Percentiles rank a stretch among this genome's conserved stretches.
These are phyloP conservation scores for Jamesozyma gamospora DNA, from an alignment of 805 yeast genomes.

Conservation along the genomic window DNA sequence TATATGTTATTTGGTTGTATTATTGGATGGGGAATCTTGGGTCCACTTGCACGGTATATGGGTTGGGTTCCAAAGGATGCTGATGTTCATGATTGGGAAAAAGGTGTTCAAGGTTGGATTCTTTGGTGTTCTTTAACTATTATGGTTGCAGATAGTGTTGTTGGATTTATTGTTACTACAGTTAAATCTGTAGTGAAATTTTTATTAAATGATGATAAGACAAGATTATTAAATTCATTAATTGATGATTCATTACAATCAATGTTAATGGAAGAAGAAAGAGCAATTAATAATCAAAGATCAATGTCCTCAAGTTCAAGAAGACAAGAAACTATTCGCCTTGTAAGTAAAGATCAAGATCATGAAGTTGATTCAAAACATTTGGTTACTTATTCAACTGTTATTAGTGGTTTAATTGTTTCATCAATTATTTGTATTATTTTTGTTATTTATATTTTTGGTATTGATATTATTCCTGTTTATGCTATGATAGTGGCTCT, in stretches of 20 bases:
- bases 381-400: slow-evolving; percentile 41
- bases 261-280: slow-evolving; percentile 26
- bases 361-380: slow-evolving; percentile 35
- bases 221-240: slow-evolving; percentile 13
- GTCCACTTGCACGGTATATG: slow-evolving; percentile 57
- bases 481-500: slow-evolving; percentile 63
- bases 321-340: slow-evolving; percentile 20
- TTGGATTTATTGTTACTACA: slow-evolving; percentile 61
- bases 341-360: slow-evolving; percentile 25
- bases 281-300: slow-evolving; percentile 18
- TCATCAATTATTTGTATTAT: slow-evolving; percentile 62
- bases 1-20: slow-evolving; percentile 86
- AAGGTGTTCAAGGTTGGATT: slow-evolving; percentile 96
- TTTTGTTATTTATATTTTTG: slow-evolving; percentile 60
- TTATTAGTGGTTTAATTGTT: slow-evolving; percentile 48
- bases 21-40: slow-evolving; percentile 87
- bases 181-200: slow-evolving; percentile 32
- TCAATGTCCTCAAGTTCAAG: slow-evolving; percentile 5
- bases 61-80: slow-evolving; percentile 89
- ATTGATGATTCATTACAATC: slow-evolving; percentile 27
- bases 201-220: slow-evolving; percentile 18
- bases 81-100: slow-evolving; percentile 70
- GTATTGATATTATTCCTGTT: slow-evolving; percentile 51
- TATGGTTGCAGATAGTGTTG: slow-evolving; percentile 86
- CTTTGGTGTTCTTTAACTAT: slow-evolving; percentile 87